phyloP scores from a whole-genome alignment of 805 yeast genomes.

The Kazachstania bromeliacearum region DNA sequence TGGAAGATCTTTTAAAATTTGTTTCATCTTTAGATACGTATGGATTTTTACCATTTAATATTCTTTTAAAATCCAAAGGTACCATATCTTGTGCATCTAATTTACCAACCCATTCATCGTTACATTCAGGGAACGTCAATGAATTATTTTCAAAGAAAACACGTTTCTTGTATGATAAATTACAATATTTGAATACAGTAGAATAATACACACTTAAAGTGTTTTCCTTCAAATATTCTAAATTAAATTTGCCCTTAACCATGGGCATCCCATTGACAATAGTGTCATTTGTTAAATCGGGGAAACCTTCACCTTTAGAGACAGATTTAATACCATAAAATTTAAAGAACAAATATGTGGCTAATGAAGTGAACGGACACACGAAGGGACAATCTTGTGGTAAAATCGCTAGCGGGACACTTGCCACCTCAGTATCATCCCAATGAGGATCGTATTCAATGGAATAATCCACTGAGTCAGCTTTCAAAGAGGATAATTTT shows the following conservation, averaged over 20 bases:
- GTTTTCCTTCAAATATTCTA: slow-evolving; percentile 25
- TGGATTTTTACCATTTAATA: slow-evolving; percentile 16
- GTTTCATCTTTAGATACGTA: slow-evolving; percentile 3
- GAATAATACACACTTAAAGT: slow-evolving; percentile 23
- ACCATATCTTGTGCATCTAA: slow-evolving; percentile 6
- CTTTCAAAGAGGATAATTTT: slow-evolving; percentile 14
- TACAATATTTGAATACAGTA: slow-evolving; percentile 24
- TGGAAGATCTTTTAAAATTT: slow-evolving; percentile 1
- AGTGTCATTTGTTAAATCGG: slow-evolving; percentile 14
- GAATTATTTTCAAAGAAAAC: slow-evolving; percentile 16
- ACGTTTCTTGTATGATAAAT: slow-evolving; percentile 23
- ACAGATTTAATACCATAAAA: slow-evolving; percentile 23
- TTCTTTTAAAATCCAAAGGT: slow-evolving; percentile 18
- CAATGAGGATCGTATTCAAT: not conserved
- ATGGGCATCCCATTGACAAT: slow-evolving; percentile 10
- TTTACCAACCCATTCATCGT: slow-evolving; percentile 5
- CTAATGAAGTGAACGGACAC: slow-evolving; percentile 25
- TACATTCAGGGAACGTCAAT: slow-evolving; percentile 14
- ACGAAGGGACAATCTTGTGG: slow-evolving; percentile 21
- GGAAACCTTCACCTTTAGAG: slow-evolving; percentile 26
- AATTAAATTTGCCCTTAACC: slow-evolving; percentile 19
- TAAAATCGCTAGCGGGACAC: slow-evolving; percentile 11
- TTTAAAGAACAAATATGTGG: slow-evolving; percentile 22
- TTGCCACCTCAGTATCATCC: not conserved
- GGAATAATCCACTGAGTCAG: not conserved